A percentile compares a stretch with the other conserved stretches of the same genome.
Evolutionary conservation across 495 filamentous ascomycete species (phyloP).

Genomic region (Penicillium flavigenum): DNA sequence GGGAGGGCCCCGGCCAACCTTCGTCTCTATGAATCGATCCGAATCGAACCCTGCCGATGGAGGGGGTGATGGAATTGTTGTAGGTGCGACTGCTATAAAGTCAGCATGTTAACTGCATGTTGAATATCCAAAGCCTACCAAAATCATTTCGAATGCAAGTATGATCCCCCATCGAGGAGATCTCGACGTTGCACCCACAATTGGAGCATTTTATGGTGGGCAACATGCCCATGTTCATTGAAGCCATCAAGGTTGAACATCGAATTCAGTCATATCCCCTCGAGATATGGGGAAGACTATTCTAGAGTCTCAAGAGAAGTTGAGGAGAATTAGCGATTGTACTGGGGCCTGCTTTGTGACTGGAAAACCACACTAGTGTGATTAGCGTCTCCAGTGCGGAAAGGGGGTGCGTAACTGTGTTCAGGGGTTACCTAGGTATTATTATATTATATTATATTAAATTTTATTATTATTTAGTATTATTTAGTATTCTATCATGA

Average conservation of each 20-base stretch:
- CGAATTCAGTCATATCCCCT: constrained; percentile 17
- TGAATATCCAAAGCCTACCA: constrained; percentile 8
- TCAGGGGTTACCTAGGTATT: constrained; percentile 14
- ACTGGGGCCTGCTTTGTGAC: background rate
- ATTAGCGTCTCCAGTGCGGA: constrained; percentile 29
- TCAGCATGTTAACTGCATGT: constrained; percentile 5
- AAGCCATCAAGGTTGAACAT: constrained; percentile 23
- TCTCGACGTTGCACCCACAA: constrained; percentile 82
- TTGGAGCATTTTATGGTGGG: constrained; percentile 95
- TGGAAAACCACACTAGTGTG: constrained; percentile 13
- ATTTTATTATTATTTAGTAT: too few species aligned
- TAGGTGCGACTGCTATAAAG: constrained; percentile 27
- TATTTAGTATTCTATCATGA: background rate
- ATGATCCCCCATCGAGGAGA: constrained; percentile 91
- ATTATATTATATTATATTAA: background rate
- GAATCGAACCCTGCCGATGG: constrained; percentile 30
- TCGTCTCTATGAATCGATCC: constrained; percentile 24
- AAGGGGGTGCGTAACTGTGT: constrained; percentile 24
- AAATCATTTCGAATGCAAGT: constrained; percentile 50
- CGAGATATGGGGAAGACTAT: constrained; percentile 5
- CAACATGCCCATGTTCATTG: constrained; percentile 59
- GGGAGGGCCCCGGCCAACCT: constrained; percentile 34
- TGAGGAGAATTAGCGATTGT: constrained; percentile 1
- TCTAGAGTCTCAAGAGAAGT: background rate
- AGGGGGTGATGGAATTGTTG: constrained; percentile 37